phyloP scores from a whole-genome alignment of 257 asterid species.

The Misopates orontium region DNA sequence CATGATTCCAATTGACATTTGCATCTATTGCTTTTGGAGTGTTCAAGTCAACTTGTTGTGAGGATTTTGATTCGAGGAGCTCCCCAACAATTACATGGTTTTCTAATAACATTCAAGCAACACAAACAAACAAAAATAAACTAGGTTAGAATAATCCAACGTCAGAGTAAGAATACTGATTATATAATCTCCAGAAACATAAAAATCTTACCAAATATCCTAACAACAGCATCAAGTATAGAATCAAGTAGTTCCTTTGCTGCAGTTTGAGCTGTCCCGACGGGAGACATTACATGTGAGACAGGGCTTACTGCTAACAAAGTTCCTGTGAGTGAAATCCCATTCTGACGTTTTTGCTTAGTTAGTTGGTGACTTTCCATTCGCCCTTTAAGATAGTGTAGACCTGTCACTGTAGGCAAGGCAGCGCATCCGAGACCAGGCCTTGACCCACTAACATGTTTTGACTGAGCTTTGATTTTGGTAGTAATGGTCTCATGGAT shows the following conservation, averaged over 20 bases:
- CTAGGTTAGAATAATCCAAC: background rate
- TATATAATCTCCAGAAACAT: slow-evolving; percentile 27
- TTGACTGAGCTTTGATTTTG: slow-evolving; percentile 83
- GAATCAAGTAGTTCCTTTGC: slow-evolving; percentile 91
- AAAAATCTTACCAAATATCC: slow-evolving; percentile 71
- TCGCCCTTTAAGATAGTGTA: slow-evolving; percentile 68
- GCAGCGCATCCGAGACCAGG: slow-evolving; percentile 61
- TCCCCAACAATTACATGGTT: slow-evolving; percentile 99
- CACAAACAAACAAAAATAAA: slow-evolving; percentile 23
- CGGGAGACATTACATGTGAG: slow-evolving; percentile 87
- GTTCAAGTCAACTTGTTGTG: slow-evolving; percentile 80
- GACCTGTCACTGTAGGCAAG: slow-evolving; percentile 60
- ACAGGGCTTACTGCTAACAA: slow-evolving; percentile 86
- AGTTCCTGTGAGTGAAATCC: slow-evolving; percentile 61
- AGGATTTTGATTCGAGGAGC: slow-evolving; percentile 85
- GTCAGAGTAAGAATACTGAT: slow-evolving; percentile 19
- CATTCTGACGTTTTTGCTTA: slow-evolving; percentile 76
- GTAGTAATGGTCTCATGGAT: slow-evolving; percentile 80
- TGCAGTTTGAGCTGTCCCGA: slow-evolving; percentile 90
- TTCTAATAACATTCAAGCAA: slow-evolving; percentile 66
- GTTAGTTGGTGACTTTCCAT: slow-evolving; percentile 65
- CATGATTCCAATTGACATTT: slow-evolving; percentile 79
- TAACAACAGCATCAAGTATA: slow-evolving; percentile 69
- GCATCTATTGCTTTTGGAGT: slow-evolving; percentile 81
- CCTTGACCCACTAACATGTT: slow-evolving; percentile 50